Evolutionary conservation across 2,329 filamentous ascomycete species (phyloP).

Genomic region (Pseudogymnoascus sp.): DNA sequence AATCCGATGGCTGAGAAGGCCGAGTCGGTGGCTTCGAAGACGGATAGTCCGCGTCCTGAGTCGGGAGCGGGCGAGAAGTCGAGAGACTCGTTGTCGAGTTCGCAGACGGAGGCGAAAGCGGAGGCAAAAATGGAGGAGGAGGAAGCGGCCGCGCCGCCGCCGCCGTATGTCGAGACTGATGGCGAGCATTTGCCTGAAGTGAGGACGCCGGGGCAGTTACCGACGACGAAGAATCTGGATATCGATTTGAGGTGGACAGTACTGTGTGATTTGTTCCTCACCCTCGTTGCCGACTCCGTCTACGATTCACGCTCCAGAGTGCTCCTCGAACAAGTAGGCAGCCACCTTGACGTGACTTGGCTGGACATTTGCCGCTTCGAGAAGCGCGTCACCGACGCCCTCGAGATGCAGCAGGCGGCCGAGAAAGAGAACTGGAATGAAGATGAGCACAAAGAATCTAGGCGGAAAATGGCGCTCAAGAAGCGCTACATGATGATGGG

Average conservation of each 20-base stretch:
- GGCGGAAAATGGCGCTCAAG: slow-evolving; percentile 73
- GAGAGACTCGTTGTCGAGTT: slow-evolving; percentile 9
- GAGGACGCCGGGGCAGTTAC: slow-evolving; percentile 73
- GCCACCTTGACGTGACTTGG: slow-evolving; percentile 75
- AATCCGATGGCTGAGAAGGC: slow-evolving; percentile 69
- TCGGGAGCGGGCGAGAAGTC: neutral
- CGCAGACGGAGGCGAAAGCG: slow-evolving; percentile 34
- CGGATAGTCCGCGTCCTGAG: slow-evolving; percentile 26
- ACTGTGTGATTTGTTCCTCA: slow-evolving; percentile 87
- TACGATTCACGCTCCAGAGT: slow-evolving; percentile 86
- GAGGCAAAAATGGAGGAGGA: slow-evolving; percentile 37
- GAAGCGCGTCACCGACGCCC: slow-evolving; percentile 88
- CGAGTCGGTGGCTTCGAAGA: slow-evolving; percentile 16
- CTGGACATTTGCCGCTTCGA: slow-evolving; percentile 94
- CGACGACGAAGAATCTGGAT: slow-evolving; percentile 74
- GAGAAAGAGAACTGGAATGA: slow-evolving; percentile 98
- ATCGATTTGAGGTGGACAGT: slow-evolving; percentile 97
- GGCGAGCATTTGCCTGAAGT: slow-evolving; percentile 70
- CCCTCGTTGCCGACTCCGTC: slow-evolving; percentile 89
- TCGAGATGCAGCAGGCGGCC: slow-evolving; percentile 94
- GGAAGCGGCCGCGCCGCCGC: slow-evolving; percentile 42
- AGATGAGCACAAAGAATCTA: slow-evolving; percentile 80
- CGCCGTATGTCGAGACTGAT: slow-evolving; percentile 54
- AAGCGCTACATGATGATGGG: slow-evolving; percentile 92
- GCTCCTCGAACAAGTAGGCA: slow-evolving; percentile 74